Base-by-base conservation (phyloP, 2,329 filamentous ascomycete genomes). In the Zasmidium angulare region DNA sequence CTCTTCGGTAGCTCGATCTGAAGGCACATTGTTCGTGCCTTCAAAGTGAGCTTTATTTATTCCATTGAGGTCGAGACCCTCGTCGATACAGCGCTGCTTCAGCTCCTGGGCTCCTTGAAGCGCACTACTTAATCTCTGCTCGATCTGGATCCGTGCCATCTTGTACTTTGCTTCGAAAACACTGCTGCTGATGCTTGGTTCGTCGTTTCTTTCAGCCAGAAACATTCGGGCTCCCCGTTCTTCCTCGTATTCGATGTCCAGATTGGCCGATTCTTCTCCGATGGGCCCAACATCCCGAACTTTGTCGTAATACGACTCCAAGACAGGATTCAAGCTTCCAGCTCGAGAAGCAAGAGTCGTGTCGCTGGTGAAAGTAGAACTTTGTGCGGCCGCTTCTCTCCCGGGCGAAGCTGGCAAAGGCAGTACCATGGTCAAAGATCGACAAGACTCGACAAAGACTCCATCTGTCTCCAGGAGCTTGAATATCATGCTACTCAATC, bases 261-360 rank as follows among this genome's bases (percentile, higher is more conserved):
- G 26, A 17, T 50, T 23, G 2, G 36, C 51, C 14, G 58, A 24
- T 14, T 46, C 19, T 46, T 61, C 59, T 2, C 36, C 29, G 2
- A 55, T 21, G 9, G 59, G 12, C 1, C 40, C 24, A 4, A 50
- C 36, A n/a, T 56, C 49, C 3, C 59, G 55, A 7, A 22, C 48
- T 14, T 48, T 50, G 23, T 53, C 48, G 21, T 58, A 59, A 24
- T 59, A 62, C 4, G 3, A 19, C 20, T 54, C 48, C 4, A 57
- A 26, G 9, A 50, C 17, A 9, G 58, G 58, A 23, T 60, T 19
- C 22, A 49, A 43, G 36, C n/a, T n/a, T n/a, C n/a, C n/a, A n/a
- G n/a, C n/a, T n/a, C n/a, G n/a, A n/a, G n/a, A n/a, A n/a, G n/a
- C n/a, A n/a, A n/a, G n/a, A n/a, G n/a, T n/a, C n/a, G n/a, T n/a